phyloP scores from a whole-genome alignment of 1,284 basidiomycete genomes.

The Puccinia brachypodii region DNA sequence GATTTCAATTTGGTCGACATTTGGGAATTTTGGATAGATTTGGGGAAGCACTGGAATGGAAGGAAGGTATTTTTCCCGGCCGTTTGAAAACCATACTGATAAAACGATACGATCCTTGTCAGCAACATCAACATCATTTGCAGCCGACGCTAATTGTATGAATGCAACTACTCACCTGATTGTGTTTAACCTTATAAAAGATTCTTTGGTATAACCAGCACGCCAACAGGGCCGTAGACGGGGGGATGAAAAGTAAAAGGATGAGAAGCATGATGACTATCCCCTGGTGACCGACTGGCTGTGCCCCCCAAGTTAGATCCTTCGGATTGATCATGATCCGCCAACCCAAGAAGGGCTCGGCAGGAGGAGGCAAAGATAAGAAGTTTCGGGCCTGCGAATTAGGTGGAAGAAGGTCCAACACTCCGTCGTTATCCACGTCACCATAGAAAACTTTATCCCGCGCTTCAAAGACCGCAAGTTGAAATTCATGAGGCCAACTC shows the following conservation, averaged over 20 bases:
- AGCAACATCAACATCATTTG: neutral
- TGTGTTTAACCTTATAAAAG: constrained; percentile 91
- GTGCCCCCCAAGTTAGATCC: constrained; percentile 71
- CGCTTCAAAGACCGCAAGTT: constrained; percentile 82
- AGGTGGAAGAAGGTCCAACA: constrained; percentile 82
- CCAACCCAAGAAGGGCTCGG: constrained; percentile 72
- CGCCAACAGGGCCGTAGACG: constrained; percentile 77
- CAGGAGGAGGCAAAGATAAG: constrained; percentile 72
- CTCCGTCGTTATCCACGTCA: constrained; percentile 79
- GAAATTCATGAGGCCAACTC: constrained; percentile 79
- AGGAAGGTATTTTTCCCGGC: neutral
- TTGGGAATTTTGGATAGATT: neutral
- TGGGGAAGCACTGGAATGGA: neutral
- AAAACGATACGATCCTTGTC: neutral
- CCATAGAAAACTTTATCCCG: constrained; percentile 82
- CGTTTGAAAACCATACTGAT: constrained; percentile 41
- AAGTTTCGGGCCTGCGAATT: constrained; percentile 79
- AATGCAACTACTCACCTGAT: constrained; percentile 60
- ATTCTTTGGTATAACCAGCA: constrained; percentile 86
- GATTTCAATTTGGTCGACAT: neutral
- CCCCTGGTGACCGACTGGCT: constrained; percentile 76
- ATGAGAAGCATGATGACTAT: constrained; percentile 82
- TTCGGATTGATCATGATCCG: constrained; percentile 73
- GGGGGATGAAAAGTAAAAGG: constrained; percentile 73
- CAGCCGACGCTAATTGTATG: neutral